Conservation (phyloP, 768 basidiomycete species). For the Amanita subjunquillea region DNA sequence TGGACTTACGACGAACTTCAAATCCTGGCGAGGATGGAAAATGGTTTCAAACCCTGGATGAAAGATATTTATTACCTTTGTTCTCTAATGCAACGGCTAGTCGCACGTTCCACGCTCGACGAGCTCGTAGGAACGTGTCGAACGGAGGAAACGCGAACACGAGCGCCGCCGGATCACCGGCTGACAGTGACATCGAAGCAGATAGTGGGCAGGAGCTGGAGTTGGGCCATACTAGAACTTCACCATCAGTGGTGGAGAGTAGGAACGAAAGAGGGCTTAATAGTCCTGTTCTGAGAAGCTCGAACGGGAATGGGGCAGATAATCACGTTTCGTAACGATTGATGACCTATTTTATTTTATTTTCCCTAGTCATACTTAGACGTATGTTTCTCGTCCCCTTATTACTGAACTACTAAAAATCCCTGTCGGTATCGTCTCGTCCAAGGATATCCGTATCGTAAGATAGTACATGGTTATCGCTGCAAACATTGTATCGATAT, state of each 20-base stretch:
- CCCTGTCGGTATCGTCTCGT: neutral
- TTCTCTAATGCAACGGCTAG: constrained; percentile 91
- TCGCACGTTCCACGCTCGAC: constrained; percentile 74
- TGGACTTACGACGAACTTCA: constrained; percentile 9
- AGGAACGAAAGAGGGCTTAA: constrained; percentile 52
- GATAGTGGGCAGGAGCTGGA: constrained; percentile 32
- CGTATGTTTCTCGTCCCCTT: neutral
- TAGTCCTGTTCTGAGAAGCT: constrained; percentile 48
- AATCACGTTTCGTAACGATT: constrained; percentile 8
- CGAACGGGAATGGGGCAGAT: constrained; percentile 12
- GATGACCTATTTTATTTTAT: neutral
- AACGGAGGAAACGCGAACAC: constrained; percentile 18
- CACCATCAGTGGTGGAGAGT: constrained; percentile 19
- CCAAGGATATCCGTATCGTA: neutral
- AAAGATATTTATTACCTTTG: constrained; percentile 85
- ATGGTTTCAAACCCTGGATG: constrained; percentile 95
- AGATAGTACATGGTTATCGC: neutral
- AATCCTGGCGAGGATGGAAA: constrained; percentile 64
- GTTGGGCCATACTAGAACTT: constrained; percentile 17
- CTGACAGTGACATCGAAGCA: constrained; percentile 30
- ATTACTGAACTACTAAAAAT: neutral
- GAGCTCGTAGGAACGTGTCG: constrained; percentile 41
- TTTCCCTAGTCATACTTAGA: neutral
- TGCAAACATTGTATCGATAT: neutral
- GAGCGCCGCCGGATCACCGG: constrained; percentile 22